These are phyloP conservation scores for Rauvolfia tetraphylla DNA, from an alignment of 257 asterid species.

Conservation along the genomic window DNA sequence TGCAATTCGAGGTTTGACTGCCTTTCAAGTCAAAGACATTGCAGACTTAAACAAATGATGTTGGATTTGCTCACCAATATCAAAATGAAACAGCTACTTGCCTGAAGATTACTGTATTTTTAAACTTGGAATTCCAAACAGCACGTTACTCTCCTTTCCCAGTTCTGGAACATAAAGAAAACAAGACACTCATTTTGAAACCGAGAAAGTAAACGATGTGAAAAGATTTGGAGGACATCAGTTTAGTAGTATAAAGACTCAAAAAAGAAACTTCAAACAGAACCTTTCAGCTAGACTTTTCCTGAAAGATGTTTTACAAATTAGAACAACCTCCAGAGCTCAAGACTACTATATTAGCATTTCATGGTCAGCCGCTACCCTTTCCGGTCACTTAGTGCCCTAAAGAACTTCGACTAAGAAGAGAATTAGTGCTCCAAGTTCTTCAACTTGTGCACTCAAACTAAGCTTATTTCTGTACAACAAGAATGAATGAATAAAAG, in stretches of 20 bases:
- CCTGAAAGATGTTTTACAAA: background rate
- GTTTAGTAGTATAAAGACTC: too few species aligned
- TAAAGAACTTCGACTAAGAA: background rate
- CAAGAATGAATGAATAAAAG: slow-evolving; percentile 3
- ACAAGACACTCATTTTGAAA: too few species aligned
- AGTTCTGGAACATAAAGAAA: too few species aligned
- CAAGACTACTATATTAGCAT: too few species aligned
- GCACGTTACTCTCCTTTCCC: background rate
- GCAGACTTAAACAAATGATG: background rate
- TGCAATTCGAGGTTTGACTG: slow-evolving; percentile 2
- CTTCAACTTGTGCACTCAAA: background rate
- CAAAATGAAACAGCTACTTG: background rate
- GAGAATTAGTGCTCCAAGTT: background rate
- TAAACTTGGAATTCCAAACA: background rate
- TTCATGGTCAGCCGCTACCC: background rate
- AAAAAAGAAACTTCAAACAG: too few species aligned
- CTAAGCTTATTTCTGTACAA: background rate
- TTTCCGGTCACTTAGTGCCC: background rate
- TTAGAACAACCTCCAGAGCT: background rate
- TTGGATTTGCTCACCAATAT: background rate
- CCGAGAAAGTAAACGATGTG: too few species aligned
- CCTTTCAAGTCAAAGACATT: background rate
- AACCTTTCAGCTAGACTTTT: background rate
- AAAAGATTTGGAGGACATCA: too few species aligned
- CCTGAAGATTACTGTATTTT: background rate